Conservation (phyloP, 768 basidiomycete genomes). For the Dioszegia hungarica region DNA sequence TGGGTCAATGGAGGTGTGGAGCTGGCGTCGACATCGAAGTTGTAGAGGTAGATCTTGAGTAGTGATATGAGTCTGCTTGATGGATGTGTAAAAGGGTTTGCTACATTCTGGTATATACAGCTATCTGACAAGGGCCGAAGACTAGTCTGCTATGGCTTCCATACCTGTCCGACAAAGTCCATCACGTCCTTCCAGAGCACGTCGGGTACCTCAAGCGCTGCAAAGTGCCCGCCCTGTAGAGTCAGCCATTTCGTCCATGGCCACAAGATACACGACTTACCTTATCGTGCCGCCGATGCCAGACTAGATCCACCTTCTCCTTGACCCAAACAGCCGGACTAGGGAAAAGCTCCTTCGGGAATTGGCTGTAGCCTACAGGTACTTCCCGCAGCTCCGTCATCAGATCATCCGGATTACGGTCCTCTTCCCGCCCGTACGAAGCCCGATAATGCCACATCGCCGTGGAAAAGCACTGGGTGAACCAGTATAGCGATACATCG, state of each 20-base stretch:
- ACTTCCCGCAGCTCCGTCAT: constrained; percentile 14
- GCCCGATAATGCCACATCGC: constrained; percentile 20
- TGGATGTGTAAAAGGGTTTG: neutral
- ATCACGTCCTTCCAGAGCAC: constrained; percentile 40
- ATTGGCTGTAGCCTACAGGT: constrained; percentile 42
- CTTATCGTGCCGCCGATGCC: constrained; percentile 39
- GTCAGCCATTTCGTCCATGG: neutral
- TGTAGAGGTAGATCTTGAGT: constrained; percentile 15
- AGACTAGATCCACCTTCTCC: constrained; percentile 37
- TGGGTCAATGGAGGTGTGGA: constrained; percentile 57
- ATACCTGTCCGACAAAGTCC: constrained; percentile 44
- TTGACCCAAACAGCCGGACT: constrained; percentile 40
- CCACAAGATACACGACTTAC: constrained; percentile 17
- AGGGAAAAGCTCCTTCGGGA: constrained; percentile 42
- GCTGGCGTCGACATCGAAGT: constrained; percentile 28
- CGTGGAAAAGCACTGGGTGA: constrained; percentile 26
- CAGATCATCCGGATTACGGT: constrained; percentile 1
- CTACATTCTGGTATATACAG: no score
- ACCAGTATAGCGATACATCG: constrained; percentile 42
- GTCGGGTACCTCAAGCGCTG: constrained; percentile 45
- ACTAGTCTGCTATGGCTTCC: no score
- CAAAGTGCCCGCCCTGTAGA: constrained; percentile 47
- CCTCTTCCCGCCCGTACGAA: constrained; percentile 6
- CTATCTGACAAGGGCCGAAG: no score
- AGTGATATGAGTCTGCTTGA: neutral